Conservation (phyloP, 2,329 filamentous ascomycete species). For the Paradendryphiella salina region DNA sequence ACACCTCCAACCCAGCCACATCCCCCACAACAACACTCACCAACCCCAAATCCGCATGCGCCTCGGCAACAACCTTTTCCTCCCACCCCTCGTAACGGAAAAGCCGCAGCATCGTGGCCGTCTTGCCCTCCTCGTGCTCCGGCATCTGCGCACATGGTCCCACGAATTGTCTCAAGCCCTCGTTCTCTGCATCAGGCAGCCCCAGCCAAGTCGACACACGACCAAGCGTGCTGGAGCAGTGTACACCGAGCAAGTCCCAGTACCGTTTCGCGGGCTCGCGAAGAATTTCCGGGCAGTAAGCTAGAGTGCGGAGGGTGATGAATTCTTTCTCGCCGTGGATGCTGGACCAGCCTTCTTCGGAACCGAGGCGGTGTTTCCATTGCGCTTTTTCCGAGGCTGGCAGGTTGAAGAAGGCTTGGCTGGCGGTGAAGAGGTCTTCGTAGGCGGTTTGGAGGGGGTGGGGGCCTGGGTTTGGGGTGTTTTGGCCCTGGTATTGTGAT, state of each 20-base stretch:
- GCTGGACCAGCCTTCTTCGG: slow-evolving; percentile 45
- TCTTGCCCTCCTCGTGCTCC: slow-evolving; percentile 27
- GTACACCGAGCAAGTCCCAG: slow-evolving; percentile 39
- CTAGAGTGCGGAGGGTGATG: slow-evolving; percentile 42
- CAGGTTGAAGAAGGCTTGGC: slow-evolving; percentile 39
- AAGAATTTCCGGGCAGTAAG: slow-evolving; percentile 39
- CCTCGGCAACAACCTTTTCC: slow-evolving; percentile 43
- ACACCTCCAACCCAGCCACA: slow-evolving; percentile 45
- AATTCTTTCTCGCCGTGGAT: slow-evolving; percentile 47
- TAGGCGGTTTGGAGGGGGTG: slow-evolving; percentile 42
- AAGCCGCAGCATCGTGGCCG: slow-evolving; percentile 43
- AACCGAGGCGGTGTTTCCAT: slow-evolving; percentile 41
- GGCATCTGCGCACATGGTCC: slow-evolving; percentile 33
- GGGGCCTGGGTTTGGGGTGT: slow-evolving; percentile 1
- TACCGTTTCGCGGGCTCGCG: slow-evolving; percentile 35
- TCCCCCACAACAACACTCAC: slow-evolving; percentile 42
- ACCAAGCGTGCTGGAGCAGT: slow-evolving; percentile 31
- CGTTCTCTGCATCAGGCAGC: slow-evolving; percentile 15
- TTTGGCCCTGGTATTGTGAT: neutral
- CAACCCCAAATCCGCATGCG: slow-evolving; percentile 44
- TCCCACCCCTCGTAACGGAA: slow-evolving; percentile 46
- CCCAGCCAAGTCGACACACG: slow-evolving; percentile 30
- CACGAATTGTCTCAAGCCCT: slow-evolving; percentile 32
- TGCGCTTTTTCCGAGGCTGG: slow-evolving; percentile 28
- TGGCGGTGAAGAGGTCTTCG: slow-evolving; percentile 35